These are phyloP conservation scores for Pichia phayaonensis DNA, from an alignment of 805 yeast genomes.

Conservation along the genomic window DNA sequence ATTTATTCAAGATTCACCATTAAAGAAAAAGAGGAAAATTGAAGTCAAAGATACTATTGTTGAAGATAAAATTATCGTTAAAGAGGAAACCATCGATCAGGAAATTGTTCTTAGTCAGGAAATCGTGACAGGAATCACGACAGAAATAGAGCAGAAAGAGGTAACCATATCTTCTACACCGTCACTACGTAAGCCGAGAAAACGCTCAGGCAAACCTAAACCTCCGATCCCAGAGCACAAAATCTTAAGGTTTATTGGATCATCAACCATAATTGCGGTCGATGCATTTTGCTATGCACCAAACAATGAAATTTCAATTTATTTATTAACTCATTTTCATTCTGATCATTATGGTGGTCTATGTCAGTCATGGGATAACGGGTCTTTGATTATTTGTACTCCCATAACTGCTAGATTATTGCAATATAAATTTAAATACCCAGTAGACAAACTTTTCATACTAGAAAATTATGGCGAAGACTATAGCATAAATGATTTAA, in stretches of 20 bases:
- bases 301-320: slow-evolving; percentile 38
- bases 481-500: slow-evolving; percentile 32
- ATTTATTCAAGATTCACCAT: neutral
- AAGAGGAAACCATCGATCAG: neutral
- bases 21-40: neutral
- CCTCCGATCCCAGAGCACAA: slow-evolving; percentile 48
- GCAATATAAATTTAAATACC: slow-evolving; percentile 46
- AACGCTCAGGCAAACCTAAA: neutral
- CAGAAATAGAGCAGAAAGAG: neutral
- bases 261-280: slow-evolving; percentile 37
- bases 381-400: slow-evolving; percentile 60
- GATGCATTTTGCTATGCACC: slow-evolving; percentile 58
- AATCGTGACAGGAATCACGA: neutral
- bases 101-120: neutral
- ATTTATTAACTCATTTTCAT: slow-evolving; percentile 79
- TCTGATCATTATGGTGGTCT: slow-evolving; percentile 92
- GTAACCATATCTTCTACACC: neutral
- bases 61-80: neutral
- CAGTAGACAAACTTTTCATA: slow-evolving; percentile 31
- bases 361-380: slow-evolving; percentile 66
- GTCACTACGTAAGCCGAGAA: neutral
- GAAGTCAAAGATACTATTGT: neutral
- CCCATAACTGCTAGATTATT: slow-evolving; percentile 57
- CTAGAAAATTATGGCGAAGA: slow-evolving; percentile 33
- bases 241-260: slow-evolving; percentile 34